Conservation (phyloP, 192 early-diverging fungal species). For the Backusella sp. region DNA sequence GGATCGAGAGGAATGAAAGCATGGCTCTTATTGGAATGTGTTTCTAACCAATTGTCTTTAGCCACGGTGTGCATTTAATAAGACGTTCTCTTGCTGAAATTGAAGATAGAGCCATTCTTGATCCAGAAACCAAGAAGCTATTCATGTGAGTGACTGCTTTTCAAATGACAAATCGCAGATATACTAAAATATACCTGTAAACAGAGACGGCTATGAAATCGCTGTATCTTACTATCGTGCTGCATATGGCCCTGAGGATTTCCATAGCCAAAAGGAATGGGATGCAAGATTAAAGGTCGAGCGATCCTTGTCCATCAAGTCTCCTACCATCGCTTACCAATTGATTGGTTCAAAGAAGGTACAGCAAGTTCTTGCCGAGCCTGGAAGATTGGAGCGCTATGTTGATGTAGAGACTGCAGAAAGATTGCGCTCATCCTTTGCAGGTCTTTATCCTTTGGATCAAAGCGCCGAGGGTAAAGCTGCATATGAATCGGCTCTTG, state of each 20-base stretch:
- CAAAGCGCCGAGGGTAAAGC: slow-evolving; percentile 55
- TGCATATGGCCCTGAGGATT: slow-evolving; percentile 89
- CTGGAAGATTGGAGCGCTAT: slow-evolving; percentile 82
- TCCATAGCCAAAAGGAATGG: slow-evolving; percentile 85
- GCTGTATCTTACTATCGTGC: slow-evolving; percentile 90
- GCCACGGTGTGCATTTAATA: slow-evolving; percentile 59
- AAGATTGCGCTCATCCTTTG: slow-evolving; percentile 73
- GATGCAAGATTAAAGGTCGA: slow-evolving; percentile 84
- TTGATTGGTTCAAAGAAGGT: slow-evolving; percentile 95
- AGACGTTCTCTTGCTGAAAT: slow-evolving; percentile 73
- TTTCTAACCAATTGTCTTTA: slow-evolving; percentile 32
- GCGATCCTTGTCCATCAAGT: slow-evolving; percentile 79
- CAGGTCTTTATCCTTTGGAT: slow-evolving; percentile 91
- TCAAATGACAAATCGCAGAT: neutral
- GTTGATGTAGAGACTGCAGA: slow-evolving; percentile 45
- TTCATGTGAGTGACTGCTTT: slow-evolving; percentile 60
- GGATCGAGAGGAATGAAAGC: neutral
- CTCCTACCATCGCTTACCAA: slow-evolving; percentile 89
- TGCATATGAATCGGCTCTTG: slow-evolving; percentile 66
- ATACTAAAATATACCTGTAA: neutral
- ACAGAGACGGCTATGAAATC: slow-evolving; percentile 69
- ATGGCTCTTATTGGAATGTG: neutral
- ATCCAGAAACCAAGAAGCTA: slow-evolving; percentile 53
- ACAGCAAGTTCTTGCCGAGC: slow-evolving; percentile 86
- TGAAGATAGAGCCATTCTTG: slow-evolving; percentile 53